phyloP scores from a whole-genome alignment of 805 yeast species.

The Ogataea naganishii region DNA sequence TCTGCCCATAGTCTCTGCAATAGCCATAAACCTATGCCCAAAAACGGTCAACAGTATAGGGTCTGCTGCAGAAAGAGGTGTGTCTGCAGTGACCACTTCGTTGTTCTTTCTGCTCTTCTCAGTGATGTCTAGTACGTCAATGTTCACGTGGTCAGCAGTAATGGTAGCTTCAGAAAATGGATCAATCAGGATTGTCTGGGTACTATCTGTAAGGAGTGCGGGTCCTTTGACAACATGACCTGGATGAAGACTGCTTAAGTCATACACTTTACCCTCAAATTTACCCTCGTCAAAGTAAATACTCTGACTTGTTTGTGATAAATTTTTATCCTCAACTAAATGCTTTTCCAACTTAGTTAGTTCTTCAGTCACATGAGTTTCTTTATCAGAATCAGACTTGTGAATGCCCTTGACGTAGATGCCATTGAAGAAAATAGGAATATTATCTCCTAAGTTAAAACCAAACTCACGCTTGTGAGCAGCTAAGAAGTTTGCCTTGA shows the following conservation, averaged over 20 bases:
- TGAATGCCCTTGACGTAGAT: conserved; percentile 56
- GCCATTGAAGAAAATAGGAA: conserved; percentile 15
- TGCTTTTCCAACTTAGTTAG: conserved; percentile 21
- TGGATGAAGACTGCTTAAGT: conserved; percentile 17
- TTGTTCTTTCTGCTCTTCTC: conserved; percentile 2
- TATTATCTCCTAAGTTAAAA: conserved; percentile 14
- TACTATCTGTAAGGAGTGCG: conserved; percentile 22
- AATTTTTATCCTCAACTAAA: conserved; percentile 27
- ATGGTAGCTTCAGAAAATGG: conserved; percentile 27
- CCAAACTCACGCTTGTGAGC: conserved; percentile 28
- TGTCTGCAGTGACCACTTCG: conserved; percentile 8
- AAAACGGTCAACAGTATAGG: conserved; percentile 32
- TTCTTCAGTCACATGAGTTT: conserved; percentile 36
- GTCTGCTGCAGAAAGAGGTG: conserved; percentile 22
- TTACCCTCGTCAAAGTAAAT: conserved; percentile 17
- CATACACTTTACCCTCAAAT: conserved; percentile 21
- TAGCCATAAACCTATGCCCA: conserved; percentile 36
- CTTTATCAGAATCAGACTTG: conserved; percentile 29
- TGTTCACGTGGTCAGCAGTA: conserved; percentile 25
- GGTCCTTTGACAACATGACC: conserved; percentile 30
- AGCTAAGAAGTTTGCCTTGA: conserved; percentile 16
- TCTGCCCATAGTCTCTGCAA: conserved; percentile 36
- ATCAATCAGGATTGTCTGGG: conserved; percentile 32
- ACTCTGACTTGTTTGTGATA: conserved; percentile 16
- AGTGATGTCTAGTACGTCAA: conserved; percentile 7